A percentile compares a stretch with the other conserved stretches of the same genome.
phyloP scores from a whole-genome alignment of 345 rosid species.

The Boechera divaricarpa region DNA sequence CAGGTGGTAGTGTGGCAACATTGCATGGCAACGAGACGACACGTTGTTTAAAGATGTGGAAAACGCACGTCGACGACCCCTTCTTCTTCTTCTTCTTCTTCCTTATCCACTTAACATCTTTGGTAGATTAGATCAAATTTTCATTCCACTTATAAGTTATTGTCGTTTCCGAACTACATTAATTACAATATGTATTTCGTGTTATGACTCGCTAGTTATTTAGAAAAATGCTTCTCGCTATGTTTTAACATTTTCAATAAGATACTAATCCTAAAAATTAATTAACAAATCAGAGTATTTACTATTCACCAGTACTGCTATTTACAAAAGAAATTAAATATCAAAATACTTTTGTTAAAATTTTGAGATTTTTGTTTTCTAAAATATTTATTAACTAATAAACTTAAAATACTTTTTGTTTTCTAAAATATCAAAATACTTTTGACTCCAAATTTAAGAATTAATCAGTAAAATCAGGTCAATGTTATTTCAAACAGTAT shows the following conservation, averaged over 20 bases:
- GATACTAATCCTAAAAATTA: background rate
- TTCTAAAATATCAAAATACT: no score
- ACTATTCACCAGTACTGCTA: background rate
- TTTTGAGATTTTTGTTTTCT: background rate
- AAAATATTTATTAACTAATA: no score
- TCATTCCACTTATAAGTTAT: constrained; percentile 3
- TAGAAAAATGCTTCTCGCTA: background rate
- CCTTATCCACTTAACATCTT: constrained; percentile 17
- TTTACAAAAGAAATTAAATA: background rate
- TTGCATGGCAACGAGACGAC: constrained; percentile 54
- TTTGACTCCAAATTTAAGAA: background rate
- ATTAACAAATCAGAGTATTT: background rate
- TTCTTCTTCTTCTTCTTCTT: background rate
- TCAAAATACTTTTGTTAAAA: background rate
- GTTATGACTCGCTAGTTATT: background rate
- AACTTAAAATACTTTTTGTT: no score
- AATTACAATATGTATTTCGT: background rate
- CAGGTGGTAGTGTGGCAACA: constrained; percentile 44
- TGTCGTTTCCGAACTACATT: constrained; percentile 2
- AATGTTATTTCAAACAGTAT: background rate
- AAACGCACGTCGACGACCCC: constrained; percentile 18
- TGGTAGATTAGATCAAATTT: constrained; percentile 40
- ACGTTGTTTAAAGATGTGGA: constrained; percentile 43
- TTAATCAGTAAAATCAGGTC: background rate
- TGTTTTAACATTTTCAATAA: background rate